Evolutionary conservation across 2,329 filamentous ascomycete species (phyloP).

Genomic region (Neoascochyta sp.): DNA sequence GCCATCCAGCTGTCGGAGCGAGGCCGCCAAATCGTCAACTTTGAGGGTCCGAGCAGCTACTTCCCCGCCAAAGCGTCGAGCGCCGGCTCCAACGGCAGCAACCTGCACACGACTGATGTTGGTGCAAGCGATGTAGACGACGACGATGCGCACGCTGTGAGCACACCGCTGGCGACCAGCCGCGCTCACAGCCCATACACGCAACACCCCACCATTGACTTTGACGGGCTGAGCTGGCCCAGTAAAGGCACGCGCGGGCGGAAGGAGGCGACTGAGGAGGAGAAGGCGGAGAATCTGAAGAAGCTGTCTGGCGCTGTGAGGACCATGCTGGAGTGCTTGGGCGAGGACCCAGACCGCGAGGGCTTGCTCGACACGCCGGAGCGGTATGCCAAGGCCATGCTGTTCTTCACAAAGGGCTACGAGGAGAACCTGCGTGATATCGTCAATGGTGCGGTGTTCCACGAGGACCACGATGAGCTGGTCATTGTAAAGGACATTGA

Average conservation of each 20-base stretch:
- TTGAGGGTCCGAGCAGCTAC: constrained; percentile 37
- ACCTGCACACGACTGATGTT: constrained; percentile 13
- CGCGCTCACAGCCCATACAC: constrained; percentile 51
- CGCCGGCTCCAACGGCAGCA: constrained; percentile 13
- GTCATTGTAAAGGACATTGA: constrained; percentile 98
- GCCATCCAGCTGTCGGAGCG: constrained; percentile 58
- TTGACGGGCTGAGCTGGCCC: constrained; percentile 55
- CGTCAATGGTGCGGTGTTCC: constrained; percentile 90
- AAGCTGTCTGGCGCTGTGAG: constrained; percentile 61
- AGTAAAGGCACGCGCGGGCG: constrained; percentile 61
- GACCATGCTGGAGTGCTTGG: constrained; percentile 63
- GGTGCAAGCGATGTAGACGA: constrained; percentile 37
- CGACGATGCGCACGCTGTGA: constrained; percentile 52
- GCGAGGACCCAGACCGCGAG: constrained; percentile 62
- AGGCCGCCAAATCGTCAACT: constrained; percentile 45
- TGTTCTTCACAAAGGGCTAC: constrained; percentile 95
- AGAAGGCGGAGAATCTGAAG: constrained; percentile 55
- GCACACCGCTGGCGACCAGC: constrained; percentile 53
- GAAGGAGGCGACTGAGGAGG: constrained; percentile 55
- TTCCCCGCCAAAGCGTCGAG: constrained; percentile 16
- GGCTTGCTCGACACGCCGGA: constrained; percentile 66
- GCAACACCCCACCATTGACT: constrained; percentile 51
- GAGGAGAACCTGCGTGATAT: constrained; percentile 90
- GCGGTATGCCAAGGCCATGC: constrained; percentile 90
- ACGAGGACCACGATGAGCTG: constrained; percentile 94